Base-by-base conservation (phyloP, 2,329 filamentous ascomycete species). In the Elsinoe ampelina region DNA sequence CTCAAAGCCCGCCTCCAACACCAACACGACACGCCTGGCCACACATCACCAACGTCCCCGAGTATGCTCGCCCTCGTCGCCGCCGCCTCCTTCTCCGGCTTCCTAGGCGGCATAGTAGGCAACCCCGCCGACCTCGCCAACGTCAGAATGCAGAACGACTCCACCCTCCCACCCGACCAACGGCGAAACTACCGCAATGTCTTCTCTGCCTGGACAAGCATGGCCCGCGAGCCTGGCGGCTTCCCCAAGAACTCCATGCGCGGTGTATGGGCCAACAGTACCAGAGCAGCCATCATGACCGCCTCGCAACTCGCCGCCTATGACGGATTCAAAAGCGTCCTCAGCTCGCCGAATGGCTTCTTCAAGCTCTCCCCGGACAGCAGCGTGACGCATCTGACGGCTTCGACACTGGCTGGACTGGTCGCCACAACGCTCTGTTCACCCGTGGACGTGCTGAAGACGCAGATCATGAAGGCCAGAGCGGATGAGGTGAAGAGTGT, bases 71-170 rank as follows among this genome's bases (percentile, higher is more conserved):
- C 64, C 13, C 84, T 98, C 8, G 80, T 95, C 61, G 87, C 81
- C 62, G 87, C 97, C 72, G 89, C 92, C 55, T 86, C 84, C 20
- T 74, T 83, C 26, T 92, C 93, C 6, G 93, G 93, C 54, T 88
- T 96, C 68, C 72, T 95, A 2, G 93, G 93, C 60, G 93, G 93
- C 51, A 75, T 97, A 47, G 87, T 86, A 5, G 93, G 93, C 62
- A 98, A 97, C 73, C 90, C 91, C 2, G 92, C 91, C 62, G 93
- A 98, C 70, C 90, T 98, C 34, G 79, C 96, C 66, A 98, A 98
- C 72, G 93, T 98, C 51, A 89, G 93, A 63, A 98, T 98, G 93
- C 93, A 98, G 74, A 89, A 95, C 73, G 93, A 86, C 65, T 85
- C 87, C 2, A 83, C 89, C 0, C 81, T 96, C 1, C 87, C 90